Evolutionary conservation across 2,329 filamentous ascomycete species (phyloP).

Genomic region (Colletotrichum sp.): DNA sequence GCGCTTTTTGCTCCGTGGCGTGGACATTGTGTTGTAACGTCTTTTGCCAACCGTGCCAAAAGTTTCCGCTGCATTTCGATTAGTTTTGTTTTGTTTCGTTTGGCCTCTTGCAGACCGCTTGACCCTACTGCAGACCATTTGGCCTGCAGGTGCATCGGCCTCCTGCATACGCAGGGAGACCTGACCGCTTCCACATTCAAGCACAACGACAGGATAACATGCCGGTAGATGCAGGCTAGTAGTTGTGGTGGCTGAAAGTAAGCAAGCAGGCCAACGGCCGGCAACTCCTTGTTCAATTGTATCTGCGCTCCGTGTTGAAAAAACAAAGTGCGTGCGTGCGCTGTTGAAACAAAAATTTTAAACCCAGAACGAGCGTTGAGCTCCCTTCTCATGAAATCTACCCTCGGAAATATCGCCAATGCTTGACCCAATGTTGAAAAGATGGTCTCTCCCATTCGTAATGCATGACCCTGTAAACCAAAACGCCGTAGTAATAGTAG

Average conservation of each 20-base stretch:
- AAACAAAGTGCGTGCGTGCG: background rate
- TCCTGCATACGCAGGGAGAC: background rate
- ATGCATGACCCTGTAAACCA: constrained; percentile 10
- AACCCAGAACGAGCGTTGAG: constrained; percentile 21
- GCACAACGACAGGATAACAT: background rate
- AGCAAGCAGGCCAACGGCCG: background rate
- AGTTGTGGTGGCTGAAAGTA: background rate
- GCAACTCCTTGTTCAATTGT: background rate
- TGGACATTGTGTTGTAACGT: background rate
- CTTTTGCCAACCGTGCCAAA: background rate
- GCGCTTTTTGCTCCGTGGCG: constrained; percentile 23
- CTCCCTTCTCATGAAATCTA: constrained; percentile 20
- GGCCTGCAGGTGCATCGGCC: background rate
- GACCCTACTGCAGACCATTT: background rate
- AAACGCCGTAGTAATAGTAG: constrained; percentile 3
- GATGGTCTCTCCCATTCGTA: constrained; percentile 18
- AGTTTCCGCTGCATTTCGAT: background rate
- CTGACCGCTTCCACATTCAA: background rate
- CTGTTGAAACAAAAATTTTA: background rate
- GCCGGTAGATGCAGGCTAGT: background rate
- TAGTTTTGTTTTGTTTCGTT: background rate
- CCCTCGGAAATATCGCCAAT: constrained; percentile 10
- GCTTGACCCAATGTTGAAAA: constrained; percentile 24
- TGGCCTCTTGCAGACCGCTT: background rate
- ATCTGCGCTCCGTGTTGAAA: background rate